Percentiles rank a stretch among this genome's conserved stretches.
Evolutionary conservation across 2,329 filamentous ascomycete genomes (phyloP).

Genomic region (Colletotrichum tropicale): DNA sequence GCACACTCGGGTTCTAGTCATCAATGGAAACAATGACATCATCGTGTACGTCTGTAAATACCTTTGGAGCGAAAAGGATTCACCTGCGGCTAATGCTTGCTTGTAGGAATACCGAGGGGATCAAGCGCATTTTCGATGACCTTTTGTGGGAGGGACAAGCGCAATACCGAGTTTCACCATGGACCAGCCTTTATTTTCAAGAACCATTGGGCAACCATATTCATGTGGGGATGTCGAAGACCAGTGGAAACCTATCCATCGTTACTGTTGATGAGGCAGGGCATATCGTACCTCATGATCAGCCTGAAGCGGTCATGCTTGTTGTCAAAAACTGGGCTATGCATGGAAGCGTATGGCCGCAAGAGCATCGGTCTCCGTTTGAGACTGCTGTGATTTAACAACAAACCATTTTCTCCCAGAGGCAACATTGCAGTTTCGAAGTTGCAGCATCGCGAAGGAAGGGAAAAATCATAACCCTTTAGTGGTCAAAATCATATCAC

Average conservation of each 20-base stretch:
- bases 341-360: neutral
- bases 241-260: neutral
- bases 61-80: neutral
- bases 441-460: neutral
- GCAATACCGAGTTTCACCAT: neutral
- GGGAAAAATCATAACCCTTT: neutral
- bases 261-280: slow-evolving; percentile 1
- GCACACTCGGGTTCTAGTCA: neutral
- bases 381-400: neutral
- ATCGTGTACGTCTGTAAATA: neutral
- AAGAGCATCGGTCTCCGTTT: neutral
- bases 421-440: neutral
- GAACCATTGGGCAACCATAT: neutral
- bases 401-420: neutral
- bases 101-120: neutral
- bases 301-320: neutral
- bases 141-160: neutral
- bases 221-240: neutral
- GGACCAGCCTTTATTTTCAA: neutral
- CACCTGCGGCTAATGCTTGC: neutral
- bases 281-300: neutral
- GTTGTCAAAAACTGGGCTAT: neutral
- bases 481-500: neutral
- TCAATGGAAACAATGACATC: slow-evolving; percentile 14
- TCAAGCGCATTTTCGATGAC: neutral